A percentile compares a stretch with the other conserved stretches of the same genome.
Conservation (phyloP, 2,329 filamentous ascomycete genomes). For the Exophiala oligosperma region DNA sequence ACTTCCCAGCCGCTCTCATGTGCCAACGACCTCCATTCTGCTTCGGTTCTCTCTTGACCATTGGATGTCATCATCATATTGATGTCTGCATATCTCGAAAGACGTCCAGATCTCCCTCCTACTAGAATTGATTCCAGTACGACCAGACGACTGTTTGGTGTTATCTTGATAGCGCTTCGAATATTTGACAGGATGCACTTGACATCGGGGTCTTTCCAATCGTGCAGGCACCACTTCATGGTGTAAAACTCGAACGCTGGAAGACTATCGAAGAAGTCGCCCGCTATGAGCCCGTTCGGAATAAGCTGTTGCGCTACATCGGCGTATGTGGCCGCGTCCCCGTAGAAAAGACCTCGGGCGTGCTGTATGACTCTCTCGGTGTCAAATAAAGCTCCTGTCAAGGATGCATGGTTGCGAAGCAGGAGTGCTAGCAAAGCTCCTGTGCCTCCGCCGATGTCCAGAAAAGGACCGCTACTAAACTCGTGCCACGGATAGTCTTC, state of each 20-base stretch:
- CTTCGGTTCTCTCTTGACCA: slow-evolving; percentile 36
- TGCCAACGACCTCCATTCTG: slow-evolving; percentile 35
- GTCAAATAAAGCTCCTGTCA: slow-evolving; percentile 41
- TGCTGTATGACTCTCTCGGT: slow-evolving; percentile 37
- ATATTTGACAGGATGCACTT: slow-evolving; percentile 33
- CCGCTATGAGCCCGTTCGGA: slow-evolving; percentile 33
- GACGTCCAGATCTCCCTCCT: slow-evolving; percentile 32
- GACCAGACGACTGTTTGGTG: slow-evolving; percentile 34
- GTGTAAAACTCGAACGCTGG: slow-evolving; percentile 36
- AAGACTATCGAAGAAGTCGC: slow-evolving; percentile 41
- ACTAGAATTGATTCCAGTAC: slow-evolving; percentile 41
- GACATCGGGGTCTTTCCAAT: slow-evolving; percentile 41
- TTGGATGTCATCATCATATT: slow-evolving; percentile 43
- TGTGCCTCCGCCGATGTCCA: slow-evolving; percentile 45
- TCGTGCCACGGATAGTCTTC: slow-evolving; percentile 46
- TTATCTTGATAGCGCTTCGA: slow-evolving; percentile 34
- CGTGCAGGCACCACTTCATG: slow-evolving; percentile 46
- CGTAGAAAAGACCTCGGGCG: slow-evolving; percentile 30
- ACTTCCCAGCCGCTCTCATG: slow-evolving; percentile 35
- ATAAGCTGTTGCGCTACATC: slow-evolving; percentile 37
- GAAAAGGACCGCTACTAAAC: slow-evolving; percentile 33
- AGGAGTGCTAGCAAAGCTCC: slow-evolving; percentile 40
- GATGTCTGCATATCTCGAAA: slow-evolving; percentile 43
- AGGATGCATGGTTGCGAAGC: slow-evolving; percentile 32
- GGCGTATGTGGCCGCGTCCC: slow-evolving; percentile 32